Conservation (phyloP, 768 basidiomycete species). For the Boletus barrowsii region DNA sequence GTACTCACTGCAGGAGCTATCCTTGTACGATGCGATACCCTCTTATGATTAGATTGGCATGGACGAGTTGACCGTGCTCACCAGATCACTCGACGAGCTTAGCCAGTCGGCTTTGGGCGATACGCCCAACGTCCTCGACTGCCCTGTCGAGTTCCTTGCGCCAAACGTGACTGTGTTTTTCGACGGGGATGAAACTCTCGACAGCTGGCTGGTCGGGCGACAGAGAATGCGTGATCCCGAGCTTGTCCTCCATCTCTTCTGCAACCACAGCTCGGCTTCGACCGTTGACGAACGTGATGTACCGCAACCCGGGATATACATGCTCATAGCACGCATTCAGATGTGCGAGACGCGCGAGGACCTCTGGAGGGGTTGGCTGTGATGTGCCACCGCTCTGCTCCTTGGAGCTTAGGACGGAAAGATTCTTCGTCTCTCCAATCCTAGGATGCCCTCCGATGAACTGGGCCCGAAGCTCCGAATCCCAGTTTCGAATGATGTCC, state of each 20-base stretch:
- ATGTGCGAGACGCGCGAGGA: slow-evolving; percentile 66
- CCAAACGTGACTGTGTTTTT: slow-evolving; percentile 52
- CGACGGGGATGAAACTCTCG: slow-evolving; percentile 36
- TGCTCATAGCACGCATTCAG: slow-evolving; percentile 78
- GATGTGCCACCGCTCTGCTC: slow-evolving; percentile 62
- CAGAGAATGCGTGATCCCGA: slow-evolving; percentile 52
- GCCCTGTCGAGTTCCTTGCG: slow-evolving; percentile 66
- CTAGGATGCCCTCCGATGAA: slow-evolving; percentile 87
- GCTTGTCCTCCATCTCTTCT: slow-evolving; percentile 72
- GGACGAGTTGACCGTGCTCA: background rate
- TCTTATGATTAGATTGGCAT: background rate
- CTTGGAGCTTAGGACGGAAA: slow-evolving; percentile 71
- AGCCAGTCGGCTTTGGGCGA: slow-evolving; percentile 67
- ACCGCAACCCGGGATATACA: slow-evolving; percentile 71
- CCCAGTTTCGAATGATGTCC: slow-evolving; percentile 51
- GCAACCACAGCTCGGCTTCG: slow-evolving; percentile 68
- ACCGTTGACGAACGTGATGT: slow-evolving; percentile 92
- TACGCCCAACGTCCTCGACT: slow-evolving; percentile 66
- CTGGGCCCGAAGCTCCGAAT: slow-evolving; percentile 43
- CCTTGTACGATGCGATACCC: slow-evolving; percentile 18
- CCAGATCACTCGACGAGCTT: slow-evolving; percentile 19
- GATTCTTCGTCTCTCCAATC: slow-evolving; percentile 77
- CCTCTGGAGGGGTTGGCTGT: slow-evolving; percentile 64
- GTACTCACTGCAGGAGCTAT: background rate
- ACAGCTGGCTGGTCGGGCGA: slow-evolving; percentile 36